A percentile compares a stretch with the other conserved stretches of the same genome.
Evolutionary conservation across 2,329 filamentous ascomycete genomes (phyloP).

Genomic region (Nothophoma quercina): DNA sequence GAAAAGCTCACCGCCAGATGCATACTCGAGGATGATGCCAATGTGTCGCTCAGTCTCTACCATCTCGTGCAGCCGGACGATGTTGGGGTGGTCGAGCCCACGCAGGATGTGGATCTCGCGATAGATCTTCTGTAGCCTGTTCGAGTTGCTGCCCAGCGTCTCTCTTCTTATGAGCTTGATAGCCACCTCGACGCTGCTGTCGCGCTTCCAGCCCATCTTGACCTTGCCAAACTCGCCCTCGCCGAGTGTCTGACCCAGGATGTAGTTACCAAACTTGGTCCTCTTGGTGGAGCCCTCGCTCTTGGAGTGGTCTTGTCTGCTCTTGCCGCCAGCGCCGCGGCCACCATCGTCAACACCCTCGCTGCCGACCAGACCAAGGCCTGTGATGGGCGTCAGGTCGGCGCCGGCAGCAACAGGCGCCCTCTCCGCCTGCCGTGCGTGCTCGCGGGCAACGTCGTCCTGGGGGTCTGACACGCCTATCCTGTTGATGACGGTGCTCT

Average conservation of each 20-base stretch:
- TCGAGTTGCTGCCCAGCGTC: conserved; percentile 85
- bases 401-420: conserved; percentile 53
- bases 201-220: conserved; percentile 97
- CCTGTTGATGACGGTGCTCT: conserved; percentile 79
- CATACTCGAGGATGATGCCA: conserved; percentile 97
- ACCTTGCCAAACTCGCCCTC: conserved; percentile 99
- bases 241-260: conserved; percentile 92
- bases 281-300: conserved; percentile 67
- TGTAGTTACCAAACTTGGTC: conserved; percentile 93
- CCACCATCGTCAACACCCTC: conserved; percentile 60
- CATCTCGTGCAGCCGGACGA: conserved; percentile 97
- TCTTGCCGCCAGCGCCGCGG: conserved; percentile 52
- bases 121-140: conserved; percentile 92
- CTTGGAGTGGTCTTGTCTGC: conserved; percentile 66
- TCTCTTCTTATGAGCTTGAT: conserved; percentile 98
- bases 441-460: conserved; percentile 75
- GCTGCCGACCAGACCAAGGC: conserved; percentile 58
- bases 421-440: conserved; percentile 72
- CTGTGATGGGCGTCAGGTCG: conserved; percentile 56
- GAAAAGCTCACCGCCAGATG: conserved; percentile 95
- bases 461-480: conserved; percentile 79
- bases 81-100: conserved; percentile 92
- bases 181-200: conserved; percentile 89
- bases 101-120: conserved; percentile 92
- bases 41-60: conserved; percentile 97